phyloP scores from a whole-genome alignment of 2,329 filamentous ascomycete species.

The Colletotrichum eleusines region DNA sequence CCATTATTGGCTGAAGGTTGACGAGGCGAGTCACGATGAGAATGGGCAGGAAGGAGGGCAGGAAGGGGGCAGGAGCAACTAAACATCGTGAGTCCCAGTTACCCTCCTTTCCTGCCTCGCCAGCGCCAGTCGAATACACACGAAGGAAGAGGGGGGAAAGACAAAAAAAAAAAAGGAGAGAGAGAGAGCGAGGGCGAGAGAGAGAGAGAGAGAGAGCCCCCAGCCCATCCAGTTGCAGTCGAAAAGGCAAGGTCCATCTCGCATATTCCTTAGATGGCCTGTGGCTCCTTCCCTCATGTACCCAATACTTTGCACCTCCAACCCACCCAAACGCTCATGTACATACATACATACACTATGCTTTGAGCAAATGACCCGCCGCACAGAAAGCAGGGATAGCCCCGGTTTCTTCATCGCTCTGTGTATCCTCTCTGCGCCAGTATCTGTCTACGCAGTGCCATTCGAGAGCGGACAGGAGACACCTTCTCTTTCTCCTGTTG shows the following conservation, averaged over 20 bases:
- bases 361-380: constrained; percentile 30
- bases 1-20: constrained; percentile 30
- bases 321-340: too few species aligned
- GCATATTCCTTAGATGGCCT: constrained; percentile 22
- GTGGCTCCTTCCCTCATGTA: constrained; percentile 19
- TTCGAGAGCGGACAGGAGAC: neutral
- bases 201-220: neutral
- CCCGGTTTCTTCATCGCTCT: constrained; percentile 19
- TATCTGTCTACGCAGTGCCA: constrained; percentile 8
- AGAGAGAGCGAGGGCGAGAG: neutral
- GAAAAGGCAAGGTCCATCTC: constrained; percentile 31
- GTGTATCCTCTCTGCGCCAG: neutral
- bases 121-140: neutral
- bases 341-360: constrained; percentile 16
- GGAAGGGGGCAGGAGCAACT: constrained; percentile 4
- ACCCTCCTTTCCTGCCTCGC: constrained; percentile 20
- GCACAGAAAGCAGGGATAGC: constrained; percentile 25
- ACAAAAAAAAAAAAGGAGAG: neutral
- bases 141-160: neutral
- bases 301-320: constrained; percentile 21
- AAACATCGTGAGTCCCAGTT: constrained; percentile 34
- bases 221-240: constrained; percentile 18
- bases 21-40: constrained; percentile 12
- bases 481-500: neutral
- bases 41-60: constrained; percentile 5